Evolutionary conservation across 1,284 basidiomycete genomes (phyloP).

Genomic region (Lentinus polychrous): DNA sequence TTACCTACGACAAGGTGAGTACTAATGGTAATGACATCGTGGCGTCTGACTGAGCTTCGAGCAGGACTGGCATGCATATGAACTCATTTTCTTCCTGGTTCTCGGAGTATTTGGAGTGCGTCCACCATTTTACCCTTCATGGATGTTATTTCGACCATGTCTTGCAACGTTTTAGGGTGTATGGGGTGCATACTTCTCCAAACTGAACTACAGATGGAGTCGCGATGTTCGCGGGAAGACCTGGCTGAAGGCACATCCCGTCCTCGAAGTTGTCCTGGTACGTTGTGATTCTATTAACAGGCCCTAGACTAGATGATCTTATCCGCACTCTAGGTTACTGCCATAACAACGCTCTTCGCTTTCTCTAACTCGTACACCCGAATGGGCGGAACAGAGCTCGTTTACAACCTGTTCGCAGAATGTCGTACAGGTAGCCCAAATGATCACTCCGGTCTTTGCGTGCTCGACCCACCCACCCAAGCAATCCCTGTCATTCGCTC

Average conservation of each 20-base stretch:
- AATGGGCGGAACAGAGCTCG: slow-evolving; percentile 93
- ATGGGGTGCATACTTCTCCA: slow-evolving; percentile 92
- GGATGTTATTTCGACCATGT: not conserved
- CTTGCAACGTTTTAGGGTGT: slow-evolving; percentile 51
- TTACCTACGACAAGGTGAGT: slow-evolving; percentile 77
- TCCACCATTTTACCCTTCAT: slow-evolving; percentile 10
- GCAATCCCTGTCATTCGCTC: slow-evolving; percentile 63
- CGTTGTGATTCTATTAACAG: slow-evolving; percentile 20
- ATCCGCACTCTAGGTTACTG: slow-evolving; percentile 51
- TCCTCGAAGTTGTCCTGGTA: slow-evolving; percentile 82
- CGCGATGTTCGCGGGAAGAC: slow-evolving; percentile 75
- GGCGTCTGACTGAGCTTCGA: not conserved
- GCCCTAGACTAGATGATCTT: not conserved
- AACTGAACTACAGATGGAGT: slow-evolving; percentile 87
- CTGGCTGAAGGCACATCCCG: slow-evolving; percentile 75
- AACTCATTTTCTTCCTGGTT: slow-evolving; percentile 77
- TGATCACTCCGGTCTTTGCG: slow-evolving; percentile 67
- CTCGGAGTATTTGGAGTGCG: slow-evolving; percentile 83
- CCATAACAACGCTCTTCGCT: slow-evolving; percentile 69
- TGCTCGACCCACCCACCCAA: slow-evolving; percentile 54
- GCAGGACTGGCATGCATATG: slow-evolving; percentile 85
- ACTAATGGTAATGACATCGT: not conserved
- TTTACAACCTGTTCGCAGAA: slow-evolving; percentile 87
- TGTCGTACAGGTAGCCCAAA: slow-evolving; percentile 55
- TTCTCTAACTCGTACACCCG: slow-evolving; percentile 89